Percentiles rank a stretch among this genome's conserved stretches.
Evolutionary conservation across 345 rosid species (phyloP).

Genomic region (Durio zibethinus): DNA sequence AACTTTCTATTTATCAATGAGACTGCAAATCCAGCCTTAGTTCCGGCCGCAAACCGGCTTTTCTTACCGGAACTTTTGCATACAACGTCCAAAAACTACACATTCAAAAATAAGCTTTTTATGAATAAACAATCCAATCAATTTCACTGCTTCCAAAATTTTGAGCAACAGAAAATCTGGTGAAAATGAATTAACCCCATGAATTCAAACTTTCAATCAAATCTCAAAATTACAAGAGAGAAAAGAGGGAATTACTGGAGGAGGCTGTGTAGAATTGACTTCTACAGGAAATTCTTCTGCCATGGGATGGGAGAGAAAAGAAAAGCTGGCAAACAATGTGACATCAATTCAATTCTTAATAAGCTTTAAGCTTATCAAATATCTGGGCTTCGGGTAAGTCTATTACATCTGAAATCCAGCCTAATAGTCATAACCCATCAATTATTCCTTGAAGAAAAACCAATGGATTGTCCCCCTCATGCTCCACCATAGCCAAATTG

Average conservation of each 20-base stretch:
- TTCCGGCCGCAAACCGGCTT: conserved; percentile 63
- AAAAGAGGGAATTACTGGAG: conserved; percentile 20
- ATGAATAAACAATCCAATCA: background rate
- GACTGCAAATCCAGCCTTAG: conserved; percentile 77
- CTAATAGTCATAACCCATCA: background rate
- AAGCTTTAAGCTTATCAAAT: background rate
- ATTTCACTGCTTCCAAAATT: background rate
- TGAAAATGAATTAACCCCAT: background rate
- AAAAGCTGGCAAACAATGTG: background rate
- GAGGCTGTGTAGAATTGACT: conserved; percentile 13
- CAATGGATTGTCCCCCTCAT: no score
- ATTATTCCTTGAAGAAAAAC: no score
- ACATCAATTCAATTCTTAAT: background rate
- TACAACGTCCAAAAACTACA: conserved; percentile 64
- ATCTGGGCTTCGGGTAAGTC: background rate
- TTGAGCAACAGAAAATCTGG: no score
- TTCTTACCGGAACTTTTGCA: conserved; percentile 53
- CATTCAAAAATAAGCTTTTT: background rate
- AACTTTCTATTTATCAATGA: conserved; percentile 65
- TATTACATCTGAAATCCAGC: background rate
- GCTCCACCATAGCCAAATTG: no score
- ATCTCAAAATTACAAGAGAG: background rate
- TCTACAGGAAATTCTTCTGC: conserved; percentile 10
- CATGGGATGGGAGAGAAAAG: conserved; percentile 8
- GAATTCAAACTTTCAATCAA: background rate